Evolutionary conservation across 768 basidiomycete species (phyloP).

Genomic region (Pleurotus tuoliensis): DNA sequence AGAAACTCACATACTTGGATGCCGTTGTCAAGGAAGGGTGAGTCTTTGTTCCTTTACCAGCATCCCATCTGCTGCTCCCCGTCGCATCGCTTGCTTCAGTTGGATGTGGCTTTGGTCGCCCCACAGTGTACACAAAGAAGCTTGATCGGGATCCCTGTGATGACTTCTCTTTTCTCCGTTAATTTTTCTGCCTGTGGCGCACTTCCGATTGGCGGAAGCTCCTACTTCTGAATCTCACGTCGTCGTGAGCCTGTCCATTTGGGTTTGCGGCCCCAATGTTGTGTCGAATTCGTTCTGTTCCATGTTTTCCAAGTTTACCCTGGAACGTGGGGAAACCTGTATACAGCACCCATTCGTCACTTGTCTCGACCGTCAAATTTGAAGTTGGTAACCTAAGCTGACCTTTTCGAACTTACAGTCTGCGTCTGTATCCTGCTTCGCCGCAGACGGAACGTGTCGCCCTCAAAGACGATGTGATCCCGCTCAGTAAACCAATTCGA

Average conservation of each 20-base stretch:
- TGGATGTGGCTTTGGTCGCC: background rate
- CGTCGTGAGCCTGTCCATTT: background rate
- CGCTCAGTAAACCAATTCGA: constrained; percentile 30
- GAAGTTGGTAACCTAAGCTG: background rate
- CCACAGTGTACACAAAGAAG: too few relatives aligned
- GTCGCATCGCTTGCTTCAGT: background rate
- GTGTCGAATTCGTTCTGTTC: background rate
- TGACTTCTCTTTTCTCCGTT: background rate
- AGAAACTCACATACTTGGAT: constrained; percentile 35
- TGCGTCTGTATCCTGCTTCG: constrained; percentile 37
- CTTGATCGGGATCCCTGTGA: too few relatives aligned
- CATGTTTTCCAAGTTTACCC: background rate
- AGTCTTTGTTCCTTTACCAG: constrained; percentile 8
- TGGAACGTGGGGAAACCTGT: background rate
- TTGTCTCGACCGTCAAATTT: background rate
- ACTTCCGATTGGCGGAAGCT: background rate
- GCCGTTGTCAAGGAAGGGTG: constrained; percentile 39
- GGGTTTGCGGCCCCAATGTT: background rate
- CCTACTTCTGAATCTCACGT: background rate
- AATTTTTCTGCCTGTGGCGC: background rate
- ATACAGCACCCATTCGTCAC: background rate
- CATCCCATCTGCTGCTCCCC: background rate
- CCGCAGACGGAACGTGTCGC: constrained; percentile 37
- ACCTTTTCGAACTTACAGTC: constrained; percentile 16
- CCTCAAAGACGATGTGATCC: constrained; percentile 36